phyloP scores from a whole-genome alignment of 768 basidiomycete species.

The Cyclocybe aegerita region DNA sequence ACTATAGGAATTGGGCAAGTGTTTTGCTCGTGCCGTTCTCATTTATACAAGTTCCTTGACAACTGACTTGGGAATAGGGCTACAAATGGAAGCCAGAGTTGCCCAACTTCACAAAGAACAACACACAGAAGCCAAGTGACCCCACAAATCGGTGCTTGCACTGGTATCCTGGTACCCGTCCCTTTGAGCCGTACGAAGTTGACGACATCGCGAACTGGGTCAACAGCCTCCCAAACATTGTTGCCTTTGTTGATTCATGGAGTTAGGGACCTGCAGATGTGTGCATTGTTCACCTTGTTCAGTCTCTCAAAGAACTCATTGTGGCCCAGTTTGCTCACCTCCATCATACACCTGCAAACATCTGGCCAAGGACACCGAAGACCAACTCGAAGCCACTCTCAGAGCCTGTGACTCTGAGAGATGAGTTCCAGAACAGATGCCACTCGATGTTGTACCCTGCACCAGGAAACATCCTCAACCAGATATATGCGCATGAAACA shows the following conservation, averaged over 20 bases:
- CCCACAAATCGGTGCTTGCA: conserved; percentile 63
- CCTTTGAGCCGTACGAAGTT: conserved; percentile 78
- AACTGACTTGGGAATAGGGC: conserved; percentile 44
- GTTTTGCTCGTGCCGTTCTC: conserved; percentile 10
- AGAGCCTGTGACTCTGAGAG: conserved; percentile 65
- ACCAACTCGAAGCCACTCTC: conserved; percentile 69
- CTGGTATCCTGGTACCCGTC: conserved; percentile 70
- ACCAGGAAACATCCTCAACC: conserved; percentile 34
- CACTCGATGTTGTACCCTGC: conserved; percentile 32
- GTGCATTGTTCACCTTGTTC: conserved; percentile 42
- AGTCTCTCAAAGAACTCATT: not conserved
- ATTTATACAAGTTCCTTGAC: not conserved
- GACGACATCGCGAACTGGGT: conserved; percentile 74
- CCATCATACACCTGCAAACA: conserved; percentile 70
- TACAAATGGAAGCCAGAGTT: conserved; percentile 60
- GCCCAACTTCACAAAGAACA: conserved; percentile 11
- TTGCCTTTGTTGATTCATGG: conserved; percentile 74
- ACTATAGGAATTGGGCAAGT: conserved; percentile 66
- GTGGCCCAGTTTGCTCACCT: conserved; percentile 64
- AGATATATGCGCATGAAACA: conserved; percentile 31
- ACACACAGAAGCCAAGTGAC: conserved; percentile 17
- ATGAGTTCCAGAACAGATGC: no score
- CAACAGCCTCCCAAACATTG: conserved; percentile 47
- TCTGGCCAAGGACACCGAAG: conserved; percentile 69
- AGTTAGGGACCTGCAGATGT: conserved; percentile 85